Evolutionary conservation across 106 monocot genomes (phyloP).

Genomic region (Dendrobium nobile): DNA sequence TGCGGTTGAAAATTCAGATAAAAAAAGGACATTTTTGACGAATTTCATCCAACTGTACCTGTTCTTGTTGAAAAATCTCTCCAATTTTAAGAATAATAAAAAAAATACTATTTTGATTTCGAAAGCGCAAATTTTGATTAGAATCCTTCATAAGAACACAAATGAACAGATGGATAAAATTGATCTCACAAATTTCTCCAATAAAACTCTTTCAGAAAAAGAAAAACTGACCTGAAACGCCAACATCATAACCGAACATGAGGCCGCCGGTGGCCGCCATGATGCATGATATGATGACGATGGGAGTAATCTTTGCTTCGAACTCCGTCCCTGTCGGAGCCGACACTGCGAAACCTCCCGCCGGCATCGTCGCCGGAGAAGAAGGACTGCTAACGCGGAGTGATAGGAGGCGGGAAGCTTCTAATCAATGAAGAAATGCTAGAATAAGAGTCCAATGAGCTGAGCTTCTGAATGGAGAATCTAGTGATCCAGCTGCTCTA

Average conservation of each 20-base stretch:
- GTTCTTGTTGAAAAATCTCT: no score
- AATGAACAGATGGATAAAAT: no score
- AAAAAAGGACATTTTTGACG: no score
- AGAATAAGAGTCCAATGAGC: neutral
- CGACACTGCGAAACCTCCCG: constrained; percentile 50
- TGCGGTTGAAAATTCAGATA: no score
- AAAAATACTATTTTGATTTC: no score
- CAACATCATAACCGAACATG: constrained; percentile 71
- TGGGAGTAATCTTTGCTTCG: constrained; percentile 67
- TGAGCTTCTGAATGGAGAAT: neutral
- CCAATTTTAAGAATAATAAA: no score
- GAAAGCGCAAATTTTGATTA: no score
- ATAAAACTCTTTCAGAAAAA: neutral
- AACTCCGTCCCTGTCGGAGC: constrained; percentile 21
- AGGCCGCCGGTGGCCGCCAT: constrained; percentile 77
- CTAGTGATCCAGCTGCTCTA: neutral
- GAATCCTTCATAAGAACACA: no score
- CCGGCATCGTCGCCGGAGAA: constrained; percentile 11
- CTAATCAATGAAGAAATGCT: neutral
- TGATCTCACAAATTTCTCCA: no score
- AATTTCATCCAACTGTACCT: no score
- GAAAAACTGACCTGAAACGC: constrained; percentile 45
- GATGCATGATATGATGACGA: constrained; percentile 69
- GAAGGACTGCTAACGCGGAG: no score
- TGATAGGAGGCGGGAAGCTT: neutral